Conservation (phyloP, 2,329 filamentous ascomycete species). For the Fusarium brevicatenulatum region DNA sequence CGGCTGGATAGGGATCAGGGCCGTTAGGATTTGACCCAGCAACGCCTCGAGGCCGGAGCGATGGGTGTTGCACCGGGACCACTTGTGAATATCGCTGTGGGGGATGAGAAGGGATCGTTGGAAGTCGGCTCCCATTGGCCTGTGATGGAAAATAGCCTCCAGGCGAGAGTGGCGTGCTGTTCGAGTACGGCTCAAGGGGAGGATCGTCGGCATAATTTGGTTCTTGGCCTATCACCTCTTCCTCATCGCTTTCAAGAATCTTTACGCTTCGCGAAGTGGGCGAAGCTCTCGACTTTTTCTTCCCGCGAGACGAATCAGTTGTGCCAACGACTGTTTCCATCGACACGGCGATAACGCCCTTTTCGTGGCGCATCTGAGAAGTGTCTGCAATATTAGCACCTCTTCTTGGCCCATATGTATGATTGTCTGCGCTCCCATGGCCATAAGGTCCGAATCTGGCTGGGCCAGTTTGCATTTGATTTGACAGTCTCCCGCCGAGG, state of each 20-base stretch:
- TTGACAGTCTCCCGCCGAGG: slow-evolving; percentile 84
- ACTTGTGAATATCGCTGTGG: slow-evolving; percentile 50
- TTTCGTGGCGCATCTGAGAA: slow-evolving; percentile 84
- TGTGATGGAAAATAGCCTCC: slow-evolving; percentile 43
- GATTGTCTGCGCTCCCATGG: slow-evolving; percentile 43
- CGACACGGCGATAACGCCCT: slow-evolving; percentile 86
- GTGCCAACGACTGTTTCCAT: slow-evolving; percentile 92
- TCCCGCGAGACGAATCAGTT: slow-evolving; percentile 70
- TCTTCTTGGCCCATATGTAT: slow-evolving; percentile 46
- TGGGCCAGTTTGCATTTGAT: slow-evolving; percentile 73
- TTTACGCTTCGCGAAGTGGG: slow-evolving; percentile 44
- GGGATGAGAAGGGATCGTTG: slow-evolving; percentile 38
- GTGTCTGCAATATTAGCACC: slow-evolving; percentile 83
- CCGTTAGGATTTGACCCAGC: slow-evolving; percentile 25
- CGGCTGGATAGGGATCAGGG: slow-evolving; percentile 20
- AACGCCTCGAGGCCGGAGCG: slow-evolving; percentile 21
- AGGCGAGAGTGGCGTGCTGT: slow-evolving; percentile 33
- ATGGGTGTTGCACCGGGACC: slow-evolving; percentile 22
- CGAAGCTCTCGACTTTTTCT: slow-evolving; percentile 40
- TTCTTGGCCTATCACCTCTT: slow-evolving; percentile 41
- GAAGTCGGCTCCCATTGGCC: slow-evolving; percentile 52
- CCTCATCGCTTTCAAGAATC: slow-evolving; percentile 48
- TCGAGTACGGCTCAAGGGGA: slow-evolving; percentile 31
- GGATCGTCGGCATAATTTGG: slow-evolving; percentile 36
- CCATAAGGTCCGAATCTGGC: slow-evolving; percentile 52